Percentiles rank a stretch among this genome's conserved stretches.
Evolutionary conservation across 2,329 filamentous ascomycete species (phyloP).

Genomic region (Metarhizium robertsii): DNA sequence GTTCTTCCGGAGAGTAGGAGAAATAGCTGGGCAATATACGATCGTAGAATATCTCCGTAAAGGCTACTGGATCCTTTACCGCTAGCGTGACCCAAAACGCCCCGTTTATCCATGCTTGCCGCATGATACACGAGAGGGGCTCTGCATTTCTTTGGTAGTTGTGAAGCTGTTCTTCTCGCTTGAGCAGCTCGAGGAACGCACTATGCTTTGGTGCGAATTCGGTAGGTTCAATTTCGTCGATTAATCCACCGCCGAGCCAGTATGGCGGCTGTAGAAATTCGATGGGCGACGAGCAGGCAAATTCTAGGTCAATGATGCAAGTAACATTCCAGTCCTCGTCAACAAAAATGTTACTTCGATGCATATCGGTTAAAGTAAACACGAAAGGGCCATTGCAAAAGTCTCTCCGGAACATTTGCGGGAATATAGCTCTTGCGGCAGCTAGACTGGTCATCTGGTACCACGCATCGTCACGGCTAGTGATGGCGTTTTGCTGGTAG

Average conservation of each 20-base stretch:
- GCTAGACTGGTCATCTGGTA: conserved; percentile 11
- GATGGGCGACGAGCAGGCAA: conserved; percentile 18
- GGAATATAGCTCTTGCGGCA: conserved; percentile 8
- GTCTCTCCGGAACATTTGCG: conserved; percentile 13
- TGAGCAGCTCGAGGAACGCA: conserved; percentile 3
- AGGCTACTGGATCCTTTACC: conserved; percentile 6
- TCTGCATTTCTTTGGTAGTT: background rate
- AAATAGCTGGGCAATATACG: conserved; percentile 7
- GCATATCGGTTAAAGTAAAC: conserved; percentile 20
- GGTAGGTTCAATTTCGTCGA: conserved; percentile 2
- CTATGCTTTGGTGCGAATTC: conserved; percentile 4
- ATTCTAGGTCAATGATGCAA: conserved; percentile 23
- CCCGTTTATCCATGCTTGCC: conserved; percentile 7
- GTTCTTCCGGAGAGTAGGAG: conserved; percentile 7
- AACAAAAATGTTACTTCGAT: conserved; percentile 24
- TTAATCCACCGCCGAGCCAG: conserved; percentile 22
- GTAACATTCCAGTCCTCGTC: conserved; percentile 24
- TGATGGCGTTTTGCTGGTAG: conserved; percentile 11
- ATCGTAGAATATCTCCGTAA: conserved; percentile 9
- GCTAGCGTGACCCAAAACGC: conserved; percentile 10
- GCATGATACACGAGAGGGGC: conserved; percentile 8
- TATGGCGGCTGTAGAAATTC: conserved; percentile 14
- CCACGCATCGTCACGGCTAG: conserved; percentile 5
- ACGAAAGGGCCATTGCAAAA: conserved; percentile 16
- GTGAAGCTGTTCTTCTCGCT: conserved; percentile 4